Evolutionary conservation across 2,329 filamentous ascomycete genomes (phyloP), one percentile per base, ranked within the genome.

Genomic region (Thelonectria discophora): DNA sequence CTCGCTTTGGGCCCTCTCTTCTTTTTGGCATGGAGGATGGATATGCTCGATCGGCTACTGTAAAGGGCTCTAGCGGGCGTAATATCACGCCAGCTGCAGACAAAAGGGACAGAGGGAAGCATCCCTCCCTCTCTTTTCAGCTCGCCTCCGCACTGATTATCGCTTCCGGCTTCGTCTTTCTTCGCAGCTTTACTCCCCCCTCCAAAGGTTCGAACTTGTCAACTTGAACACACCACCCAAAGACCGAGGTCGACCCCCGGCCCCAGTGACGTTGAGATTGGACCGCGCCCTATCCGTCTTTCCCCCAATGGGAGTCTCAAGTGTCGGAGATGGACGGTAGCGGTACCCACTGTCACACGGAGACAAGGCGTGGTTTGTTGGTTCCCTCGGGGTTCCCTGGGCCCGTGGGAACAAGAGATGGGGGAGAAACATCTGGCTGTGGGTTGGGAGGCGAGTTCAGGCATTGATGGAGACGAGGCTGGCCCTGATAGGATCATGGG

Each of bases 261-360:
- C 39, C 53, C 49, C 32, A 37, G 42, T 53, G 56, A 58, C 56
- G 56, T 58, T 58, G 56, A 58, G 56, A 58, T 58, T 56, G 53
- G 53, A 56, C 49, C 53, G 45, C 45, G 53, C 53, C 53, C 51
- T 42, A 32, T 55, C 45, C 21, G 45, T 45, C 11, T 18, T 21
- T 18, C 18, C 20, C 48, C 52, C 18, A 47, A 21, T 27, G n/a
- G 17, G 3, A 32, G 24, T 17, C 18, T n/a, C 18, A 5, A 2
- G 42, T 45, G 42, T 45, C 15, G 18, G 42, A 45, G n/a, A 20
- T 45, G 42, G 18, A 45, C 42, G 42, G 42, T 17, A 20, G 42
- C 42, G 18, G 42, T 45, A 45, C 42, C 42, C 42, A 34, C 32
- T 34, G 32, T 13, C 32, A 34, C 32, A 34, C 32, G 32, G 32